A percentile compares a stretch with the other conserved stretches of the same genome.
Evolutionary conservation across 192 early-diverging fungal genomes (phyloP).

Genomic region (Linnemannia zychae): DNA sequence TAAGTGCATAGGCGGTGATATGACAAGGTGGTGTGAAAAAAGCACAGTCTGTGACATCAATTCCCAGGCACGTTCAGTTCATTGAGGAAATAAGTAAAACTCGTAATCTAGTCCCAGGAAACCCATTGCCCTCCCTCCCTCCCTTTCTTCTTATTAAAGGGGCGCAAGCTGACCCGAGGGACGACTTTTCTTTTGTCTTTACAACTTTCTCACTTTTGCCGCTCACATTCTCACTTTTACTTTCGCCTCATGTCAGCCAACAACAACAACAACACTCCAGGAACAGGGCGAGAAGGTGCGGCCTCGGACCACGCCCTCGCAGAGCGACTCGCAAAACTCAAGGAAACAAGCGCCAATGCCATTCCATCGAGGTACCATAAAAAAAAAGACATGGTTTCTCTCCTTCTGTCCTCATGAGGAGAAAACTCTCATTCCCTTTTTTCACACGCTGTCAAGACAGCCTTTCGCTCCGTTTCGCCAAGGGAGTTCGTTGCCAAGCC

Average conservation of each 20-base stretch:
- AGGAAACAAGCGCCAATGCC: conserved; percentile 11
- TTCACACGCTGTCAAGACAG: no score
- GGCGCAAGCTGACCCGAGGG: neutral
- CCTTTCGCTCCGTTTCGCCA: no score
- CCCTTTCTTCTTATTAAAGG: neutral
- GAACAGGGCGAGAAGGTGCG: neutral
- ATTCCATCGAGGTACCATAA: conserved; percentile 25
- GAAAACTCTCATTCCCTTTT: no score
- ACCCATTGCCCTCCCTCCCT: no score
- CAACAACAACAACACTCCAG: neutral
- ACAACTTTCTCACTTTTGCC: neutral
- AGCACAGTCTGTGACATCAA: no score
- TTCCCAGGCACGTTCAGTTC: no score
- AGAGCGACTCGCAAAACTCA: conserved; percentile 37
- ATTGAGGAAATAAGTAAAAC: no score
- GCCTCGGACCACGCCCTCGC: conserved; percentile 36
- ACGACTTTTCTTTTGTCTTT: neutral
- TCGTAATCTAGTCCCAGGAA: no score
- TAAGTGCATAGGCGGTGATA: no score
- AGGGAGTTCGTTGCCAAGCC: no score
- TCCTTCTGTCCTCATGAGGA: neutral
- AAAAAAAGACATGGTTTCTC: neutral
- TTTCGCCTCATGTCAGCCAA: neutral
- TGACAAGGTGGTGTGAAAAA: no score
- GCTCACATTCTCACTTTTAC: neutral